Percentiles rank a stretch among this genome's conserved stretches.
Conservation (phyloP, 305 asterid species). For the Andrographis paniculata region DNA sequence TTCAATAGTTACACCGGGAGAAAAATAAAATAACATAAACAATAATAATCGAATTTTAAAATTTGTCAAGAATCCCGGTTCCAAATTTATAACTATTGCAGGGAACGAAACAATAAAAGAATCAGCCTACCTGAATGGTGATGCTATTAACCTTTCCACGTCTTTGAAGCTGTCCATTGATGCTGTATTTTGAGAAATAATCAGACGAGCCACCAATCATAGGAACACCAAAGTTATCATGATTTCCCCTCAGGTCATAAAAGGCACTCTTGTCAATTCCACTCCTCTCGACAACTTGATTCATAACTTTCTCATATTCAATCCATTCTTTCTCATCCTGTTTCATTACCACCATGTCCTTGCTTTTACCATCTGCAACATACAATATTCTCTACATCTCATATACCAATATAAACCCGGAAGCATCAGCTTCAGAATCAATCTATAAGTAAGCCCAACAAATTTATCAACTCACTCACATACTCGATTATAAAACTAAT, state of each 20-base stretch:
- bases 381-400: neutral
- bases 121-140: constrained; percentile 56
- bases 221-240: constrained; percentile 88
- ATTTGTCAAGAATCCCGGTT: neutral
- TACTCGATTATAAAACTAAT: neutral
- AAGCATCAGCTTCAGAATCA: neutral
- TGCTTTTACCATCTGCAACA: constrained; percentile 87
- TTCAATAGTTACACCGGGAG: neutral
- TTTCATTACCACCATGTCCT: constrained; percentile 66
- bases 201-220: constrained; percentile 51
- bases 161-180: constrained; percentile 53
- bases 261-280: constrained; percentile 58
- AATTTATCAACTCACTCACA: neutral
- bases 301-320: constrained; percentile 66
- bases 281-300: constrained; percentile 58
- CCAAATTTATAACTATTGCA: constrained; percentile 3
- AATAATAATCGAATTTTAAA: neutral
- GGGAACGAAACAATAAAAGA: constrained; percentile 7
- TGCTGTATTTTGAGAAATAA: constrained; percentile 67
- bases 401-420: constrained; percentile 13
- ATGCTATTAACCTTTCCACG: constrained; percentile 54
- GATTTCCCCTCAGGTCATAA: constrained; percentile 92
- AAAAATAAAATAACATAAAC: constrained; percentile 4
- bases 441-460: neutral
- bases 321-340: constrained; percentile 89